Percentiles rank a stretch among this genome's conserved stretches.
Conservation (phyloP, 441 rosid species). For the Kokia cookei region DNA sequence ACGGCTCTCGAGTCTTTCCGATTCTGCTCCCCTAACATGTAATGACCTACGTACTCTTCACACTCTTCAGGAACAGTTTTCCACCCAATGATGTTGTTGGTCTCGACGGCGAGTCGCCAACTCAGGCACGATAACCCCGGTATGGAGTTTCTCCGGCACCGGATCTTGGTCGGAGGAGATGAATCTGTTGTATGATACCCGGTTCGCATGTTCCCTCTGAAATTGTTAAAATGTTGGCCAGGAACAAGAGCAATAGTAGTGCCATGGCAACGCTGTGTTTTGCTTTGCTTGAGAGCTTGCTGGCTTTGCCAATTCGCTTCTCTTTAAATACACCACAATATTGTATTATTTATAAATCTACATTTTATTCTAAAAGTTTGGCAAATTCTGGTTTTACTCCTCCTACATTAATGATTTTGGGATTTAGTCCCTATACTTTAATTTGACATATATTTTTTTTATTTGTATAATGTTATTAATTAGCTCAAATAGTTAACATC, state of each 20-base stretch:
- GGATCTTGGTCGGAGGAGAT: slow-evolving; percentile 29
- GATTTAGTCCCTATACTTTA: too few species aligned
- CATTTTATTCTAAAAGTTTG: too few species aligned
- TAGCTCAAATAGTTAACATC: too few species aligned
- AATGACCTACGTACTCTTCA: slow-evolving; percentile 42
- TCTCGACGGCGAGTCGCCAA: slow-evolving; percentile 62
- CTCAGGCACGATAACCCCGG: slow-evolving; percentile 36
- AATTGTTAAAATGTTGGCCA: neutral
- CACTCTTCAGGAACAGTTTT: slow-evolving; percentile 40
- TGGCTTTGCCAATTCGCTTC: too few species aligned
- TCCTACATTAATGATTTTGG: too few species aligned
- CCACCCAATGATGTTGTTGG: slow-evolving; percentile 38
- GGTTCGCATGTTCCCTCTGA: neutral
- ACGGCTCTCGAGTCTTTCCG: slow-evolving; percentile 37
- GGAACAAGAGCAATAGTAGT: neutral
- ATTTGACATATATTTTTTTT: too few species aligned
- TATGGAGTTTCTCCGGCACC: slow-evolving; percentile 11
- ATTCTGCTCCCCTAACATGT: slow-evolving; percentile 51
- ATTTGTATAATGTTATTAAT: too few species aligned
- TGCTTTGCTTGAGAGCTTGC: too few species aligned
- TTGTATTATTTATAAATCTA: too few species aligned
- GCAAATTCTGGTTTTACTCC: too few species aligned
- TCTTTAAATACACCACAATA: too few species aligned
- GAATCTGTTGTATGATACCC: slow-evolving; percentile 14
- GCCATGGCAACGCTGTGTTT: too few species aligned